These are phyloP conservation scores for Thelonectria blattea DNA, from an alignment of 2,329 filamentous ascomycete genomes.

Conservation along the genomic window DNA sequence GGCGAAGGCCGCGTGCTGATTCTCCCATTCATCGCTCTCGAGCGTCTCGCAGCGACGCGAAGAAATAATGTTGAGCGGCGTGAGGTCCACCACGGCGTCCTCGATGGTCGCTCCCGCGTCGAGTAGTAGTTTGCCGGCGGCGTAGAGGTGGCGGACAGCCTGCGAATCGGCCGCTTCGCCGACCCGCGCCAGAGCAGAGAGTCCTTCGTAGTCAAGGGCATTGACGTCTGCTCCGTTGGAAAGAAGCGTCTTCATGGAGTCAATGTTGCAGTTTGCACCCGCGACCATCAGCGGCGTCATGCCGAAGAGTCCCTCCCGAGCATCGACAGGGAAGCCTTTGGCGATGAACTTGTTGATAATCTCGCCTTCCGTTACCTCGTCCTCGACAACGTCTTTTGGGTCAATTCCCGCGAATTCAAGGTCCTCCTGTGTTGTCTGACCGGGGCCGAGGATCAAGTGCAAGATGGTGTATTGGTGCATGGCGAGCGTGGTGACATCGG, in stretches of 20 bases:
- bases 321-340: constrained; percentile 36
- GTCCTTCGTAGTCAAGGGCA: constrained; percentile 34
- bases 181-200: constrained; percentile 33
- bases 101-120: constrained; percentile 33
- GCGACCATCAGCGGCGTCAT: constrained; percentile 40
- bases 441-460: constrained; percentile 37
- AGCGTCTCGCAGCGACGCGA: constrained; percentile 34
- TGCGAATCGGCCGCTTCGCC: constrained; percentile 35
- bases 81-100: constrained; percentile 32
- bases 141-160: constrained; percentile 30
- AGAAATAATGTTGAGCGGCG: constrained; percentile 36
- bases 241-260: constrained; percentile 34
- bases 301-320: constrained; percentile 35
- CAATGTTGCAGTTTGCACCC: constrained; percentile 36
- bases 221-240: constrained; percentile 35
- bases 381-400: not conserved
- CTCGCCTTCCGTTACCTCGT: constrained; percentile 32
- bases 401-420: constrained; percentile 8
- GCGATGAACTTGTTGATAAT: constrained; percentile 36
- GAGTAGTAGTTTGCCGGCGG: constrained; percentile 35
- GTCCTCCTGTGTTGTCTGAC: constrained; percentile 30
- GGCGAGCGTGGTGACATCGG: constrained; percentile 32
- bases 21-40: constrained; percentile 33
- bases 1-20: constrained; percentile 35
- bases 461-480: constrained; percentile 38